These are phyloP conservation scores for Kitagawia praeruptora DNA, from an alignment of 129 eudicot species.

Conservation along the genomic window DNA sequence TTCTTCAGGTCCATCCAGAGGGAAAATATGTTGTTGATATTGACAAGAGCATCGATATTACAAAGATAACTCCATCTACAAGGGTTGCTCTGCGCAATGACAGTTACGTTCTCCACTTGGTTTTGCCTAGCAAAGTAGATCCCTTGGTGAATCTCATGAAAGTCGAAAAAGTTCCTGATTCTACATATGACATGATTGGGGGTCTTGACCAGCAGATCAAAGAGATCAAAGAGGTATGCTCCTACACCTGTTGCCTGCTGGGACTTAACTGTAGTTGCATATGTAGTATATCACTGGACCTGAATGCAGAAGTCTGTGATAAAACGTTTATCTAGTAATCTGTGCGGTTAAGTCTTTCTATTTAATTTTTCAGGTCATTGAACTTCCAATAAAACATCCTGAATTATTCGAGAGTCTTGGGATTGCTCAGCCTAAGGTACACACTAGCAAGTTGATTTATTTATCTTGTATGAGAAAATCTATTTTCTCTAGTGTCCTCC, in stretches of 20 bases:
- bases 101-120: slow-evolving; percentile 79
- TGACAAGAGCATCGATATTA: slow-evolving; percentile 77
- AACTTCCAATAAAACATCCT: slow-evolving; percentile 89
- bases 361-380: slow-evolving; percentile 53
- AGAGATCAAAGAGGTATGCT: slow-evolving; percentile 79
- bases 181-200: slow-evolving; percentile 95
- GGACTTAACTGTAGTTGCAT: background rate
- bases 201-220: slow-evolving; percentile 92
- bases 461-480: background rate
- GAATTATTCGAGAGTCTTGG: slow-evolving; percentile 87
- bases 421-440: slow-evolving; percentile 94
- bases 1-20: slow-evolving; percentile 71
- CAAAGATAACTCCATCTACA: slow-evolving; percentile 79
- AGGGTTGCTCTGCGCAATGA: slow-evolving; percentile 91
- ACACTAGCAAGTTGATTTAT: background rate
- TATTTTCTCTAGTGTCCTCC: too few relatives aligned
- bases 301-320: background rate
- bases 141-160: slow-evolving; percentile 91
- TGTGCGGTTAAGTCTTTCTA: background rate
- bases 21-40: slow-evolving; percentile 89
- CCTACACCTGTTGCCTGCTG: slow-evolving; percentile 1
- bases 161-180: slow-evolving; percentile 91
- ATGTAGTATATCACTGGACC: background rate
- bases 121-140: slow-evolving; percentile 89
- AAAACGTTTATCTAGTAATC: background rate